Base-by-base conservation (phyloP, 1,284 basidiomycete species). In the Athelia psychrophila region DNA sequence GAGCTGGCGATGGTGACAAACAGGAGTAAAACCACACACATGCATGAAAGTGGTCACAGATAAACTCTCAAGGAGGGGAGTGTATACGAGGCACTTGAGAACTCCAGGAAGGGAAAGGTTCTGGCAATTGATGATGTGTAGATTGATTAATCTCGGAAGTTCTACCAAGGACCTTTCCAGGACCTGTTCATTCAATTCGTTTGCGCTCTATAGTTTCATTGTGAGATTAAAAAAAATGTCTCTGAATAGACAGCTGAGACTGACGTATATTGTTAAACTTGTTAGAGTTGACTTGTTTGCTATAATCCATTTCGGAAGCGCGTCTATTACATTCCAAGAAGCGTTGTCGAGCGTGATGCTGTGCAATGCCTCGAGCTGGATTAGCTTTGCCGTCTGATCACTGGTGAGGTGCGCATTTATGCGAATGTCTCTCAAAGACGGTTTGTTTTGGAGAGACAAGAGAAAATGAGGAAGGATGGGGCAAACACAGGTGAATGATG, bases 51-150 rank as follows among this genome's bases (percentile, higher is more conserved):
- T 72, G 5, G 81, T 80, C 18, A 88, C 71, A 1, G 84, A 80
- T 0, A 89, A 68, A 54, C 74, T 81, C 56, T 80, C 77, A 9
- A 89, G 70, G 9, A 68, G 60, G 0, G 84, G 84, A 0, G 76
- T 79, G 47, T 79, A 67, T 0, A 62, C 54, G 8, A 78, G 63
- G 10, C 79, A 68, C 13, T 66, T 68, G 33, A 89, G 68, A 9
- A 85, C 65, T 19, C 63, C 60, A 9, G 61, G 54, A 57, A 87
- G 81, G 46, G 81, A 74, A 24, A 85, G 60, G 54, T 78, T 78
- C 2, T 74, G 63, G 61, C 87, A 89, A 8, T 71, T 73, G 20
- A 87, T 61, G 33, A 89, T 62, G 62, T 88, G 83, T 2, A 89
- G 69, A 12, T 76, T 77, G 10, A 67, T 64, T 9, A 89, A 70